Conservation (phyloP, 805 yeast species). For the Torulaspora microellipsoides region DNA sequence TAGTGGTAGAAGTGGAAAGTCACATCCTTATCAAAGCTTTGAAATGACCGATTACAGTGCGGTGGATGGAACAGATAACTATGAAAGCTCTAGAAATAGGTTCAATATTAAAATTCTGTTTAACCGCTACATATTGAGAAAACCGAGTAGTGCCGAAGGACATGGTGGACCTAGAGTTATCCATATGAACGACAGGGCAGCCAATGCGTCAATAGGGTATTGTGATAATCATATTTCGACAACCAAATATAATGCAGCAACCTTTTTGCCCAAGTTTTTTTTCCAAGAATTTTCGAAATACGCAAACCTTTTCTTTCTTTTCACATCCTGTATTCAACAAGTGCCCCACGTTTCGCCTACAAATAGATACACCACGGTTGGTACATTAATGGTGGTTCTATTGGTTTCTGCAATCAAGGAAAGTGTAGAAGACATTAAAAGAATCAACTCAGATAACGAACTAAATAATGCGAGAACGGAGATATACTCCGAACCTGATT, state of each 20-base stretch:
- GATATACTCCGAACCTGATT: constrained; percentile 55
- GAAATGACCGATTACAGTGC: constrained; percentile 32
- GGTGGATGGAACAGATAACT: constrained; percentile 23
- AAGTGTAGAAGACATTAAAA: constrained; percentile 81
- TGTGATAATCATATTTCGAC: constrained; percentile 87
- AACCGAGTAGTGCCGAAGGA: constrained; percentile 15
- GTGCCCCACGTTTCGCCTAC: constrained; percentile 97
- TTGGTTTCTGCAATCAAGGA: constrained; percentile 91
- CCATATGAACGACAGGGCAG: constrained; percentile 55
- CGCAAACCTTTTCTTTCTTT: constrained; percentile 88
- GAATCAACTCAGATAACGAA: constrained; percentile 84
- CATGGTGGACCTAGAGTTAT: constrained; percentile 58
- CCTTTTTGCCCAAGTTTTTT: constrained; percentile 89
- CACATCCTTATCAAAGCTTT: constrained; percentile 18
- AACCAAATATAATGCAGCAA: constrained; percentile 88
- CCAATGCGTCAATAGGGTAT: constrained; percentile 54
- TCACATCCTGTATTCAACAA: constrained; percentile 91
- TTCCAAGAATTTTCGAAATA: constrained; percentile 97
- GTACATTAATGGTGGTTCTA: constrained; percentile 80
- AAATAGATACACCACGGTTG: constrained; percentile 90
- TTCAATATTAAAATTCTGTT: constrained; percentile 39
- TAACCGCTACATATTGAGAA: constrained; percentile 35
- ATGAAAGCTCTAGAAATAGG: constrained; percentile 32
- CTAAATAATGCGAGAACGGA: constrained; percentile 72
- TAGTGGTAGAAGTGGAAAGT: constrained; percentile 8